Evolutionary conservation across 2,329 filamentous ascomycete genomes (phyloP).

Genomic region (Fusarium sacchari): DNA sequence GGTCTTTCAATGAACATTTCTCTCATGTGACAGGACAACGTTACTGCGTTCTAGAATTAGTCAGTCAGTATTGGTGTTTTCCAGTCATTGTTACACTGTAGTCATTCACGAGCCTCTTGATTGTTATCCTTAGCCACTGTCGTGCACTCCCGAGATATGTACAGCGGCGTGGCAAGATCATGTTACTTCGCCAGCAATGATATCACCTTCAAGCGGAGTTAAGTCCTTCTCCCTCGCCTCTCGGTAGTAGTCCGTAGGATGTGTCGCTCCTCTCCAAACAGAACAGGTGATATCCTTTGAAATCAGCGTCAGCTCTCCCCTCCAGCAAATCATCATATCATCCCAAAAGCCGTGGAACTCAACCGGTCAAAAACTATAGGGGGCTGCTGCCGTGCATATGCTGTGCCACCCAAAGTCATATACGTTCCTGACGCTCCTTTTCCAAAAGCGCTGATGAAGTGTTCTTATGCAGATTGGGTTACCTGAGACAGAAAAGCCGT

Average conservation of each 20-base stretch:
- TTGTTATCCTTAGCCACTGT: neutral
- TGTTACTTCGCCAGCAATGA: neutral
- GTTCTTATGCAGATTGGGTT: constrained; percentile 3
- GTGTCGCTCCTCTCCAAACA: constrained; percentile 1
- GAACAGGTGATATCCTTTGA: constrained; percentile 23
- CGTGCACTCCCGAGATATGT: neutral
- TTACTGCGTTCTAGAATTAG: neutral
- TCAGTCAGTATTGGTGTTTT: neutral
- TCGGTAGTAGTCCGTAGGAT: neutral
- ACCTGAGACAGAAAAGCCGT: neutral
- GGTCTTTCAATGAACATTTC: neutral
- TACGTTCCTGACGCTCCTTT: constrained; percentile 3
- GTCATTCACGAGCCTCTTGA: neutral
- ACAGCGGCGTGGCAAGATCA: constrained; percentile 3
- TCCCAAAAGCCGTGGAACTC: constrained; percentile 28
- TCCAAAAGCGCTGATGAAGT: neutral
- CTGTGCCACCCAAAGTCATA: constrained; percentile 5
- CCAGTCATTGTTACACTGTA: neutral
- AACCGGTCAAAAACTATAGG: constrained; percentile 28
- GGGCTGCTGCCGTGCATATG: constrained; percentile 25
- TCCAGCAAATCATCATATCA: neutral
- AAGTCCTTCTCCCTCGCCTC: neutral
- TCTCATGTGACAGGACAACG: neutral
- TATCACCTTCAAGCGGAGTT: neutral
- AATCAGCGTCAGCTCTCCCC: neutral